Conservation (phyloP, 306 rosid species). For the Morella rubra region DNA sequence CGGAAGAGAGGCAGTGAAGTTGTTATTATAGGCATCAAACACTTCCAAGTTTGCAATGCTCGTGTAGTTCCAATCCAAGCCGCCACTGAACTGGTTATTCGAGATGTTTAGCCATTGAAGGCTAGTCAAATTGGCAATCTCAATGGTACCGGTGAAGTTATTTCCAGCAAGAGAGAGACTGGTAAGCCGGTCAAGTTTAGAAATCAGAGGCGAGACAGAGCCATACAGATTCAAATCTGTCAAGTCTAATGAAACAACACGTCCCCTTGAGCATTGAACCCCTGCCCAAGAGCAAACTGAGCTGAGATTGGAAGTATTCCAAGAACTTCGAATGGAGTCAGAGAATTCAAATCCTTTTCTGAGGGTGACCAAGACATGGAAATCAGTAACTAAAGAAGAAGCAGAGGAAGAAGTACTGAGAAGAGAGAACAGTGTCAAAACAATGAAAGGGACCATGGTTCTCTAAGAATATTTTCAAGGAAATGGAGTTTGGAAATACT, state of each 20-base stretch:
- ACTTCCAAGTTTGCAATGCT: conserved; percentile 54
- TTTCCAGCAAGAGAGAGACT: conserved; percentile 73
- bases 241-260: conserved; percentile 64
- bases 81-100: conserved; percentile 61
- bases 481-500: conserved; percentile 51
- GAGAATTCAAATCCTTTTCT: conserved; percentile 62
- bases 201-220: conserved; percentile 56
- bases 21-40: conserved; percentile 71
- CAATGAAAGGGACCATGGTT: conserved; percentile 55
- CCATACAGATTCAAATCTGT: conserved; percentile 60
- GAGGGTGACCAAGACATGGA: conserved; percentile 54
- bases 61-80: conserved; percentile 62
- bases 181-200: conserved; percentile 58
- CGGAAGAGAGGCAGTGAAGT: conserved; percentile 72
- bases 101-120: conserved; percentile 77
- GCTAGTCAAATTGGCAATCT: conserved; percentile 44
- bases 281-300: conserved; percentile 78
- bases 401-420: conserved; percentile 46
- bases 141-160: conserved; percentile 65
- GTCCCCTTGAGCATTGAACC: conserved; percentile 52
- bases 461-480: conserved; percentile 33
- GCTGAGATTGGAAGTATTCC: conserved; percentile 48
- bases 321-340: conserved; percentile 47
- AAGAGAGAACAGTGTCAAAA: conserved; percentile 52
- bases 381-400: conserved; percentile 61